Percentiles rank a stretch among this genome's conserved stretches.
phyloP scores from a whole-genome alignment of 2,329 filamentous ascomycete genomes.

The Acarospora socialis region DNA sequence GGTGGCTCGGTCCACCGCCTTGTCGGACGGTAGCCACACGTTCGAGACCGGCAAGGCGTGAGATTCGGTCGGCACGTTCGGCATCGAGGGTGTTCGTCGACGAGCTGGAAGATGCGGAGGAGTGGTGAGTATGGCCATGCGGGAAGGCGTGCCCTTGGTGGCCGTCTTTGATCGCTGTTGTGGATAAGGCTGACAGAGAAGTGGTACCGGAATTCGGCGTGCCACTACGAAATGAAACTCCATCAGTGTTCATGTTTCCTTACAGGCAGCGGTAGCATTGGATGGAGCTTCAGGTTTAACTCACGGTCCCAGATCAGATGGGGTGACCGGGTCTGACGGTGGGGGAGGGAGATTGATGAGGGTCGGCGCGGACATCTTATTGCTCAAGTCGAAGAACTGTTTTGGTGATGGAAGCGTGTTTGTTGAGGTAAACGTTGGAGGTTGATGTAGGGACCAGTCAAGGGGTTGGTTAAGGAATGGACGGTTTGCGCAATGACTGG shows the following conservation, averaged over 20 bases:
- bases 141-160: conserved; percentile 67
- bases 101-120: conserved; percentile 41
- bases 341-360: conserved; percentile 75
- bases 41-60: conserved; percentile 81
- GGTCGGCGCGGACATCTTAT: conserved; percentile 40
- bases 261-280: not conserved
- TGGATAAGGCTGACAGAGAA: conserved; percentile 80
- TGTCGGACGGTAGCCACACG: conserved; percentile 69
- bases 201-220: conserved; percentile 89
- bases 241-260: conserved; percentile 3
- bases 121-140: conserved; percentile 40
- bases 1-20: conserved; percentile 24
- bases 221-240: conserved; percentile 40
- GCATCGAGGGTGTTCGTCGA: conserved; percentile 69
- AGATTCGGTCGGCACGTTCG: conserved; percentile 89
- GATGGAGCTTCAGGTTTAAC: conserved; percentile 21
- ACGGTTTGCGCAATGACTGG: no score
- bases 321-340: conserved; percentile 69
- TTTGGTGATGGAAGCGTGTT: no score
- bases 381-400: not conserved
- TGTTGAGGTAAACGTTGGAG: no score
- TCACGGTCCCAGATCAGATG: conserved; percentile 73
- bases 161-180: conserved; percentile 91
- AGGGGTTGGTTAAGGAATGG: no score
- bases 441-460: no score